Conservation (phyloP, 1,284 basidiomycete species). For the Moniliophthora roreri region DNA sequence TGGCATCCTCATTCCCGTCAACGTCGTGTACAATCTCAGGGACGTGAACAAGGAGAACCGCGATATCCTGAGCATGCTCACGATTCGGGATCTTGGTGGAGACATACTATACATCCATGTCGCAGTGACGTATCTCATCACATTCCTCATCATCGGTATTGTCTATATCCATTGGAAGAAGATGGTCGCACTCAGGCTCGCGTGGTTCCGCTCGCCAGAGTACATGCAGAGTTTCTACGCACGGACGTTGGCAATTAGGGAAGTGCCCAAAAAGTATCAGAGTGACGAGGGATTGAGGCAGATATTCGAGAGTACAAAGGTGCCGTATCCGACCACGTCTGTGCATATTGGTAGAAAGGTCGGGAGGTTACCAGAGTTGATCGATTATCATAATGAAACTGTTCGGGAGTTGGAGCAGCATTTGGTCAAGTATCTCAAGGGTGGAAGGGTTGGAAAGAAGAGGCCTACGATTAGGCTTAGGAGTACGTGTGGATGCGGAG, state of each 20-base stretch:
- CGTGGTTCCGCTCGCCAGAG: constrained; percentile 78
- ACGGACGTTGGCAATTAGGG: constrained; percentile 73
- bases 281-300: constrained; percentile 74
- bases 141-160: constrained; percentile 60
- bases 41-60: constrained; percentile 50
- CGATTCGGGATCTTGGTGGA: constrained; percentile 74
- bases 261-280: constrained; percentile 74
- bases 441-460: constrained; percentile 68
- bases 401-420: constrained; percentile 83
- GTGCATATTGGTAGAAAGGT: constrained; percentile 81
- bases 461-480: constrained; percentile 76
- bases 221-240: constrained; percentile 77
- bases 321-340: constrained; percentile 82
- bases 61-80: constrained; percentile 72
- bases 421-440: constrained; percentile 84
- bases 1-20: constrained; percentile 79
- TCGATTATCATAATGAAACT: constrained; percentile 84
- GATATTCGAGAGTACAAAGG: constrained; percentile 70
- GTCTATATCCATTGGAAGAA: constrained; percentile 74
- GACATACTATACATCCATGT: constrained; percentile 75
- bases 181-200: constrained; percentile 66
- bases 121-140: constrained; percentile 73
- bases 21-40: constrained; percentile 66
- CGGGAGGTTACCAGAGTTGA: constrained; percentile 72
- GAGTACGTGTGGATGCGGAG: constrained; percentile 74